Percentiles rank a stretch among this genome's conserved stretches.
Conservation (phyloP, 192 early-diverging fungal genomes). For the Podila verticillata region DNA sequence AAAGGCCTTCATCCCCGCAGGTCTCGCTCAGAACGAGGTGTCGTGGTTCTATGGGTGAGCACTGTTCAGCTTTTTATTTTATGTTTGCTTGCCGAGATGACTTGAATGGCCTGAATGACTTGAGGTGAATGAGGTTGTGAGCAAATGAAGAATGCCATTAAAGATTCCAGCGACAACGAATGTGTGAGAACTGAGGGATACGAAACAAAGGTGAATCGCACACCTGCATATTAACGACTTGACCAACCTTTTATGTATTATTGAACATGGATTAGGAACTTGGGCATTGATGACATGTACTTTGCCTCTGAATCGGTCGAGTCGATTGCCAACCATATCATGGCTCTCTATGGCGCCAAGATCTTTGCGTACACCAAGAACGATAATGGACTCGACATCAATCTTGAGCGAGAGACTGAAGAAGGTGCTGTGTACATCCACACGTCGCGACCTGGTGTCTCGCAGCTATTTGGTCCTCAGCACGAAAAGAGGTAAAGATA, state of each 20-base stretch:
- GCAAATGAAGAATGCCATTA: too few species aligned
- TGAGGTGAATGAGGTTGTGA: too few species aligned
- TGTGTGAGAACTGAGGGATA: not conserved
- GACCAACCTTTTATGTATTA: too few species aligned
- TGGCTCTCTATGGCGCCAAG: constrained; percentile 95
- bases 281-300: constrained; percentile 99
- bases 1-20: constrained; percentile 89
- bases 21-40: constrained; percentile 90
- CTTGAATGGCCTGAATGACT: not conserved
- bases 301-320: constrained; percentile 92
- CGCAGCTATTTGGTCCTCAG: constrained; percentile 84
- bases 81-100: not conserved
- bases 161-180: too few species aligned
- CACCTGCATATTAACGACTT: too few species aligned
- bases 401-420: constrained; percentile 90
- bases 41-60: constrained; percentile 94
- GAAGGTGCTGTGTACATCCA: constrained; percentile 96
- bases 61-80: not conserved
- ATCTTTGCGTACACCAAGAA: constrained; percentile 92
- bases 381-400: constrained; percentile 81
- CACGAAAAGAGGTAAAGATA: constrained; percentile 73
- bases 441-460: constrained; percentile 93
- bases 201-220: not conserved
- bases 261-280: constrained; percentile 84
- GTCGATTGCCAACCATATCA: constrained; percentile 94